Evolutionary conservation across 2,329 filamentous ascomycete genomes (phyloP).

Genomic region (Alternaria alternata): DNA sequence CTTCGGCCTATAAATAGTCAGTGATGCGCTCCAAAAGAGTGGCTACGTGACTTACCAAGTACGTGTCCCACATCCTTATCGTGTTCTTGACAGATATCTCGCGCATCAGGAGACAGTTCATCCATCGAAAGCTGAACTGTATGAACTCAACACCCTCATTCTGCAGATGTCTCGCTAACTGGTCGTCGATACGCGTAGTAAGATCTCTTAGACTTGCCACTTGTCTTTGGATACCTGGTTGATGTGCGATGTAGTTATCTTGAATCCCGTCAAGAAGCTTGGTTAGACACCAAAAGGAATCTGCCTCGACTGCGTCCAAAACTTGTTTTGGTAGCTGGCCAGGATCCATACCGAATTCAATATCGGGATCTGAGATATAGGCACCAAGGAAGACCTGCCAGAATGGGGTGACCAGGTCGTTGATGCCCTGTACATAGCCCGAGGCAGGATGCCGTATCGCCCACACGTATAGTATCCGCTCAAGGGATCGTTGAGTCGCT

Average conservation of each 20-base stretch:
- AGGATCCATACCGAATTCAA: conserved; percentile 95
- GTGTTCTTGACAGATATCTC: conserved; percentile 97
- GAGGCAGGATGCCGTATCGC: conserved; percentile 96
- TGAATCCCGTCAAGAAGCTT: conserved; percentile 99
- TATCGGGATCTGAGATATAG: conserved; percentile 93
- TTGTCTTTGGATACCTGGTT: conserved; percentile 95
- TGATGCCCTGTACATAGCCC: conserved; percentile 98
- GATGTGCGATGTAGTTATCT: conserved; percentile 98
- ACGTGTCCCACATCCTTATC: conserved; percentile 99
- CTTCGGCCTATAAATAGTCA: conserved; percentile 75
- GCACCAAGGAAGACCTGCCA: conserved; percentile 96
- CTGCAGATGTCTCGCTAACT: conserved; percentile 86
- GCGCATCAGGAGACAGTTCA: conserved; percentile 98
- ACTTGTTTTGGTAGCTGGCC: conserved; percentile 91
- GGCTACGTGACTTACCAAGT: conserved; percentile 72
- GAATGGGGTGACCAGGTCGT: conserved; percentile 96
- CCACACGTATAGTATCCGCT: conserved; percentile 96
- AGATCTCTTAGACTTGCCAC: conserved; percentile 88
- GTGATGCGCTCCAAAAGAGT: conserved; percentile 1
- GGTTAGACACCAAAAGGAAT: conserved; percentile 97
- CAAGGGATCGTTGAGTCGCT: conserved; percentile 90
- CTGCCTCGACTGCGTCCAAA: conserved; percentile 94
- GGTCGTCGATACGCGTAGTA: conserved; percentile 85
- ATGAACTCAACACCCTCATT: conserved; percentile 96
- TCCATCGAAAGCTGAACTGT: conserved; percentile 99